Evolutionary conservation across 1,139 yeast genomes (phyloP).

Genomic region (Debaryomycetaceae sp.): DNA sequence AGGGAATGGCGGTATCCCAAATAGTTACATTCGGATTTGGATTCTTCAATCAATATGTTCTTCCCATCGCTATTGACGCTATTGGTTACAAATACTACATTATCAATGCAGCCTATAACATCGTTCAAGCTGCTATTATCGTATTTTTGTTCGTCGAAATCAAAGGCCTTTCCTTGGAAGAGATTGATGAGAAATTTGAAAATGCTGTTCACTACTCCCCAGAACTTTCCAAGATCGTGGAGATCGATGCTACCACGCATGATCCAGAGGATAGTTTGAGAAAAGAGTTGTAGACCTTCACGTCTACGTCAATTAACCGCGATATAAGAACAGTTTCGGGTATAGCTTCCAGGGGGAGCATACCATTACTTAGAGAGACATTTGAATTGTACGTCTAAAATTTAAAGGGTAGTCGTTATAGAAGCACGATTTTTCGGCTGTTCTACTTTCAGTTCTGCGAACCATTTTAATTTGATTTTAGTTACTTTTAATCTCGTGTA

Average conservation of each 20-base stretch:
- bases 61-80: constrained; percentile 10
- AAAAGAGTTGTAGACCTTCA: neutral
- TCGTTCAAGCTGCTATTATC: constrained; percentile 14
- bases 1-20: constrained; percentile 5
- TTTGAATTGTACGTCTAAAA: no score
- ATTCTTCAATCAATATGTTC: constrained; percentile 8
- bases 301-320: no score
- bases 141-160: constrained; percentile 57
- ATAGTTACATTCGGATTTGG: constrained; percentile 4
- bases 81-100: constrained; percentile 10
- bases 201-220: neutral
- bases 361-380: no score
- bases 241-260: neutral
- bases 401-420: no score
- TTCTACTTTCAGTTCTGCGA: no score
- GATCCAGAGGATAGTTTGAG: neutral
- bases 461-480: no score
- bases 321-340: no score
- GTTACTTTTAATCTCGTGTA: no score
- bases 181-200: constrained; percentile 35
- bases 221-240: neutral
- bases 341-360: no score
- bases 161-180: constrained; percentile 59
- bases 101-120: constrained; percentile 8
- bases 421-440: no score